phyloP scores from a whole-genome alignment of 257 asterid genomes.

The Ilex aquifolium region DNA sequence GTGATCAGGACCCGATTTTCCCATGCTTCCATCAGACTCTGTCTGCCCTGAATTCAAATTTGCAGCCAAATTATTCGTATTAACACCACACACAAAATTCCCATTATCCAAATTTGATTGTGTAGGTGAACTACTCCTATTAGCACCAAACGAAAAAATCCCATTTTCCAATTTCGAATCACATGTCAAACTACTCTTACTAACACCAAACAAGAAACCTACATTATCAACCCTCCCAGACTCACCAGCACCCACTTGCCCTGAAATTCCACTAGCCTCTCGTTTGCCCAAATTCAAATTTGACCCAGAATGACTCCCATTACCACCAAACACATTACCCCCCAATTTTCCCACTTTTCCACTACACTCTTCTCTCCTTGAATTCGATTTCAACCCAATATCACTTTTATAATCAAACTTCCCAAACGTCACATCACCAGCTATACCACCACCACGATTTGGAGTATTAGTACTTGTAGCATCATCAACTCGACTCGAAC shows the following conservation, averaged over 20 bases:
- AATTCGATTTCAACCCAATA: constrained; percentile 9
- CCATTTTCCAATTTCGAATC: constrained; percentile 8
- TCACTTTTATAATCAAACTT: constrained; percentile 16
- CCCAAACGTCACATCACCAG: constrained; percentile 8
- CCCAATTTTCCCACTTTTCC: constrained; percentile 1
- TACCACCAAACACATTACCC: constrained; percentile 20
- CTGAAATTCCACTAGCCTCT: neutral
- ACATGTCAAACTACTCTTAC: too few species aligned
- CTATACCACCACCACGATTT: constrained; percentile 20
- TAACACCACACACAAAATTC: constrained; percentile 15
- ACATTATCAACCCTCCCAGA: too few species aligned
- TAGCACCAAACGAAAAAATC: constrained; percentile 27
- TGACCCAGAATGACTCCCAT: constrained; percentile 17
- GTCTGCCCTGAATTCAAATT: constrained; percentile 9
- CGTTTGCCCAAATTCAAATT: neutral
- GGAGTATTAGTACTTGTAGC: constrained; percentile 1
- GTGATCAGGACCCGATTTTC: constrained; percentile 17
- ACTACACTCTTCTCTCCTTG: neutral
- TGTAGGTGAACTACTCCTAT: constrained; percentile 12
- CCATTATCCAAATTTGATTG: constrained; percentile 13
- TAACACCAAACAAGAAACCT: too few species aligned
- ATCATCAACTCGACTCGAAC: neutral
- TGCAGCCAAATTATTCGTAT: constrained; percentile 8
- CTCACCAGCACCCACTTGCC: neutral
- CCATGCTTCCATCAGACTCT: constrained; percentile 15